Evolutionary conservation across 2,329 filamentous ascomycete genomes (phyloP).

Genomic region (Pyricularia pennisetigena): DNA sequence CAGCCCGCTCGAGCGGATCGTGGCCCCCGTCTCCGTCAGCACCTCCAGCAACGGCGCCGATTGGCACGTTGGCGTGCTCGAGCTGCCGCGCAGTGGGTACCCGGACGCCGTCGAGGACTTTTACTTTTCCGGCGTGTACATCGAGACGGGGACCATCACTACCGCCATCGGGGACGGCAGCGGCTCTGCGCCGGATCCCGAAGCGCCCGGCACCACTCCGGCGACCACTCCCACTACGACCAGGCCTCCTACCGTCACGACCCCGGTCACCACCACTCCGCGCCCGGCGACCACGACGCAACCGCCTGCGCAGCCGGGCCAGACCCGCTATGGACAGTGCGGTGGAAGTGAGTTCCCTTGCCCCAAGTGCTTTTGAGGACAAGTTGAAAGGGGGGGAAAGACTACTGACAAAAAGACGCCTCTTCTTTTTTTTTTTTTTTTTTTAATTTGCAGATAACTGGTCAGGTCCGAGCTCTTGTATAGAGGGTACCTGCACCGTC

Average conservation of each 20-base stretch:
- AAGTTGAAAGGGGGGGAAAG: background rate
- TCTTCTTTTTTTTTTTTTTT: too few species aligned
- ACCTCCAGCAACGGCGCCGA: constrained; percentile 59
- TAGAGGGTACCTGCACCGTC: background rate
- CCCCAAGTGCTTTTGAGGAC: too few species aligned
- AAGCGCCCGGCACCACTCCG: background rate
- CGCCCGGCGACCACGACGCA: background rate
- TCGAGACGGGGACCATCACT: constrained; percentile 45
- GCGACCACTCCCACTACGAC: background rate
- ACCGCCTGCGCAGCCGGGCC: constrained; percentile 1
- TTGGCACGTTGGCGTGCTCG: constrained; percentile 63
- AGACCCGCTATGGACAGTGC: background rate
- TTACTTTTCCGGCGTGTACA: constrained; percentile 63
- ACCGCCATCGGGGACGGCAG: constrained; percentile 15
- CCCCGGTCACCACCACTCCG: background rate
- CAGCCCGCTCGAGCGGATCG: constrained; percentile 45
- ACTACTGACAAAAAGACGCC: background rate
- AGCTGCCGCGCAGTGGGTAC: constrained; percentile 48
- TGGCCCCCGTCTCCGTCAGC: constrained; percentile 47
- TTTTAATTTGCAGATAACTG: background rate
- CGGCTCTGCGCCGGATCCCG: background rate
- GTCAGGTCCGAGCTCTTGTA: background rate
- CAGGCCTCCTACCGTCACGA: background rate
- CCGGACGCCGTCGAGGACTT: constrained; percentile 51
- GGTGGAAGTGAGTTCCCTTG: background rate